Conservation (phyloP, 2,329 filamentous ascomycete species). For the Huntiella moniliformis region DNA sequence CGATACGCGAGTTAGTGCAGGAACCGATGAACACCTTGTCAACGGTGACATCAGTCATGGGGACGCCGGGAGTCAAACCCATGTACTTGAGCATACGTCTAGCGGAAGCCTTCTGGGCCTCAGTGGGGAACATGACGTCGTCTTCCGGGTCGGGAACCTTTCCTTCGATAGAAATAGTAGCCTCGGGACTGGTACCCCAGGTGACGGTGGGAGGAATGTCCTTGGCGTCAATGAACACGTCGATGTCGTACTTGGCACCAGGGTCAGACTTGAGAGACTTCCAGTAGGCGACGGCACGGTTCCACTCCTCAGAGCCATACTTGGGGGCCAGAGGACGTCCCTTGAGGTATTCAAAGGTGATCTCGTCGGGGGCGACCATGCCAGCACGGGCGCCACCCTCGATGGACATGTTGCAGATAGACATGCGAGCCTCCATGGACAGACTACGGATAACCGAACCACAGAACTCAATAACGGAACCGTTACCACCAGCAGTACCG, state of each 20-base stretch:
- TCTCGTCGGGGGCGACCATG: constrained; percentile 91
- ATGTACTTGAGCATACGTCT: constrained; percentile 84
- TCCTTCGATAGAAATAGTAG: constrained; percentile 85
- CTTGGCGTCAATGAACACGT: constrained; percentile 77
- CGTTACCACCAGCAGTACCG: constrained; percentile 86
- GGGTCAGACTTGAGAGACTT: constrained; percentile 65
- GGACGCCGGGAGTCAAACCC: constrained; percentile 71
- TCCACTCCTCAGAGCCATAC: constrained; percentile 71
- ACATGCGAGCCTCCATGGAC: constrained; percentile 97
- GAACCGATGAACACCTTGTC: constrained; percentile 98
- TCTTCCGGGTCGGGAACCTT: constrained; percentile 69
- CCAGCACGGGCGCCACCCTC: constrained; percentile 88
- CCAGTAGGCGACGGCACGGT: constrained; percentile 78
- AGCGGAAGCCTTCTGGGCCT: constrained; percentile 63
- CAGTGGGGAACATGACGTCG: constrained; percentile 46
- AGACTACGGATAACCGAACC: constrained; percentile 77
- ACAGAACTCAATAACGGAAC: constrained; percentile 91
- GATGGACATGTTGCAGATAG: constrained; percentile 98
- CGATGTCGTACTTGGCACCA: constrained; percentile 76
- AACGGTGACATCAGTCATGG: constrained; percentile 75
- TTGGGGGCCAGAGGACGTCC: constrained; percentile 75
- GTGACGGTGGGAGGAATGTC: constrained; percentile 88
- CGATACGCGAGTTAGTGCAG: constrained; percentile 93
- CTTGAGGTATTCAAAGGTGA: constrained; percentile 88
- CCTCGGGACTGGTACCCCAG: constrained; percentile 93